Evolutionary conservation across 1,139 yeast genomes (phyloP), one percentile per base, ranked within the genome.

Genomic region (Sugiyamaella paludigena): DNA sequence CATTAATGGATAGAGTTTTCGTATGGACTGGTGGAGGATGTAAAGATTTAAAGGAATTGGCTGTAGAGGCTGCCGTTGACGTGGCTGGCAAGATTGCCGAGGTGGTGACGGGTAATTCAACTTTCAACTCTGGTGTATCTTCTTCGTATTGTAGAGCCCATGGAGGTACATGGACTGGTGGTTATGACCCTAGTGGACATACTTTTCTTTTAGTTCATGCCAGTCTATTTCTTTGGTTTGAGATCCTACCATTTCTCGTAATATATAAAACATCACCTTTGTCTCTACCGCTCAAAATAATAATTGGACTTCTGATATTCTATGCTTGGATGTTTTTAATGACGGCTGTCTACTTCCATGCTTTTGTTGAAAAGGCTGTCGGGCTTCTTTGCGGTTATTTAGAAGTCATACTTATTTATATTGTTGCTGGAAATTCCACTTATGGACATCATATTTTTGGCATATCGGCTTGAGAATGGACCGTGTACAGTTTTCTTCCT

Each of bases 161-260:
- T 19, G 80, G 79, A 24, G 97, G 97, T 0, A 57, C 70, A 2
- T 91, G 98, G 98, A 65, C 63, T 8, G 97, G 96, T 1, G 98
- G 98, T 0, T 96, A 88, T 63, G 98, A 92, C 69, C 96, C 98
- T 11, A 84, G 94, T 54, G 98, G 98, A 0, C 98, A 92, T 65
- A 86, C 88, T 0, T 92, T 91, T 60, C 66, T 92, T 40, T 69
- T 92, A 49, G 80, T 87, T 2, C 84, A 87, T 54, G 79, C 92
- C 49, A 79, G 87, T 13, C 70, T 87, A 59, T 79, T 84, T 54
- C 63, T 92, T 58, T 75, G 86, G 64, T 80, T 81, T 51, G 98
- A 91, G 63, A 66, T 82, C 7, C 58, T 73, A 26, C 77, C 77
- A 2, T 36, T 35, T 16, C 19, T 37, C 9, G 34, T 30, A 24